Base-by-base conservation (phyloP, 495 filamentous ascomycete species). In the Polyplosphaeria fusca region DNA sequence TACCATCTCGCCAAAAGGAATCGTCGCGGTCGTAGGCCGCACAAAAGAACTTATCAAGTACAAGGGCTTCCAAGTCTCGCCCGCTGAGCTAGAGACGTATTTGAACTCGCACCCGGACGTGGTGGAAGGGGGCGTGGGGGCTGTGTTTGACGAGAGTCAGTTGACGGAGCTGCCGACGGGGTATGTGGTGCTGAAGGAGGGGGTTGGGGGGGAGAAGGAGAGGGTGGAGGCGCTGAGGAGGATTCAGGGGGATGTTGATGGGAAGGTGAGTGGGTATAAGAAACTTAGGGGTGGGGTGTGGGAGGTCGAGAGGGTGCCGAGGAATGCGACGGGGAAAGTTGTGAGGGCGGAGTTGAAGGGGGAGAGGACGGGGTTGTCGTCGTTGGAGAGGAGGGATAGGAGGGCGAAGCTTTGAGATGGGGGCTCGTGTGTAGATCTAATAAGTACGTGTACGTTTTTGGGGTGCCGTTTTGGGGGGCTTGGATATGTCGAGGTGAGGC, bases 11-110 rank as follows among this genome's bases (percentile, higher is more conserved):
- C 58, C 69, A 24, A 71, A 83, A 32, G 82, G 82, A 3, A 79
- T 84, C 60, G 82, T 87, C 66, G 84, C 73, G 71, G 85, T 91
- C 66, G 90, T 88, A 1, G 89, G 92, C 63, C 84, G 89, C n/a
- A 77, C 89, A 19, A 95, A 95, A 77, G 89, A 95, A 70, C 73
- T 95, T 40, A 93, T 95, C 73, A 94, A 94, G 73, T 93, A 93
- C 69, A 84, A 73, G 67, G 64, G 64, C 16, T 54, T 55, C 40
- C 61, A 64, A 52, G 61, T 64, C 7, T 26, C 20, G n/a, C 61
- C 61, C 2, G 22, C 61, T 2, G 61, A 64, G 39, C 49, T 64
- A 14, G 61, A 64, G 37, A 24, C 57, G 19, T 45, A 55, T 32
- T 19, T 64, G 19, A 52, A 47, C 40, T 46, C 48, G 1, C 61